These are phyloP conservation scores for Zygosaccharomyces rouxii DNA, from an alignment of 805 yeast species.

Conservation along the genomic window DNA sequence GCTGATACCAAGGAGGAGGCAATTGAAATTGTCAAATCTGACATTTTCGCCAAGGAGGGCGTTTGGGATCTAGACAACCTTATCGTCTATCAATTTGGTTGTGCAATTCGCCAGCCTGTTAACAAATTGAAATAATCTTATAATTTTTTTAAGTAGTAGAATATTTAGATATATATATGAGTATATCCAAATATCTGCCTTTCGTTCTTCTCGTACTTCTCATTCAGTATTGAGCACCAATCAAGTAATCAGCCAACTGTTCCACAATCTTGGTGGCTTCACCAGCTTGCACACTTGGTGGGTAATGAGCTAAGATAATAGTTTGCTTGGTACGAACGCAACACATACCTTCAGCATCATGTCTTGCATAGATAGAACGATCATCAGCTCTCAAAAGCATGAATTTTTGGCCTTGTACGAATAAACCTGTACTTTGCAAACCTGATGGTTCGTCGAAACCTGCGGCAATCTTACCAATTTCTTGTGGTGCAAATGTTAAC, in stretches of 20 bases:
- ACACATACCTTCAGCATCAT: conserved; percentile 81
- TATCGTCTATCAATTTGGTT: conserved; percentile 51
- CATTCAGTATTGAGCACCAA: conserved; percentile 71
- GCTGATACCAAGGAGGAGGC: conserved; percentile 67
- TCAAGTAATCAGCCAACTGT: conserved; percentile 91
- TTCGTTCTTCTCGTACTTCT: background rate
- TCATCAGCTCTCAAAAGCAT: conserved; percentile 85
- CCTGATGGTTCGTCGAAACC: conserved; percentile 78
- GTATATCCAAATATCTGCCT: background rate
- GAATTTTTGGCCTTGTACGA: conserved; percentile 79
- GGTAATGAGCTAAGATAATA: conserved; percentile 89
- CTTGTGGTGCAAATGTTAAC: conserved; percentile 59
- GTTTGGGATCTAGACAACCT: conserved; percentile 72
- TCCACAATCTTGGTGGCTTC: conserved; percentile 94
- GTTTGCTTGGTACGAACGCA: conserved; percentile 94
- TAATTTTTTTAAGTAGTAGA: background rate
- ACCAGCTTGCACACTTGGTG: conserved; percentile 85
- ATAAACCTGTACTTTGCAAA: conserved; percentile 83
- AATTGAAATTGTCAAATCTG: conserved; percentile 56
- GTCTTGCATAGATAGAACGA: conserved; percentile 90
- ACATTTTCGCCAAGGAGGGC: conserved; percentile 58
- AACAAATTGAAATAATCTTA: conserved; percentile 14
- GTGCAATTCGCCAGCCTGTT: conserved; percentile 43
- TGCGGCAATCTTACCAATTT: conserved; percentile 64
- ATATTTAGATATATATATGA: conserved; percentile 4